phyloP scores from a whole-genome alignment of 371 early-diverging fungal species.

The Amoeboaphelidium protococcarum region DNA sequence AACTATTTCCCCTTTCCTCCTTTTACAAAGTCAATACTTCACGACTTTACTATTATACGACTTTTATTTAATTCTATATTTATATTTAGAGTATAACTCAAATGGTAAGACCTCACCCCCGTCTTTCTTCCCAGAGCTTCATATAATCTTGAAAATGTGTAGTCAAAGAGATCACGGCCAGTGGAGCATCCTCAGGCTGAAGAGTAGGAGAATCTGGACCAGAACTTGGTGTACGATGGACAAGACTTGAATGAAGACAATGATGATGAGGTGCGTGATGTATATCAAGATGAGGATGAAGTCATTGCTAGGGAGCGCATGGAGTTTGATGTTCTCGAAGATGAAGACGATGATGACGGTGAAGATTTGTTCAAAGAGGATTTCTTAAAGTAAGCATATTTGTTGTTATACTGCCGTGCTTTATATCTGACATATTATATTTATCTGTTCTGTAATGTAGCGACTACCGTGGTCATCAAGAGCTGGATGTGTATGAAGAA shows the following conservation, averaged over 20 bases:
- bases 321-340: conserved; percentile 7
- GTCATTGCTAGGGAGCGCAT: conserved; percentile 9
- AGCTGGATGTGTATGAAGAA: conserved; percentile 48
- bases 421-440: neutral
- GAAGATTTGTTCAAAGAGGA: conserved; percentile 19
- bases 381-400: conserved; percentile 2
- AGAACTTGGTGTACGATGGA: too few species aligned
- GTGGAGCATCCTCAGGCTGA: too few species aligned
- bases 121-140: too few species aligned
- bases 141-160: too few species aligned
- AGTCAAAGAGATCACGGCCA: too few species aligned
- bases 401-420: neutral
- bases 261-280: conserved; percentile 23
- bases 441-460: conserved; percentile 10
- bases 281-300: conserved; percentile 4
- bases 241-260: conserved; percentile 28
- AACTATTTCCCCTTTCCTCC: too few species aligned
- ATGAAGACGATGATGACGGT: conserved; percentile 16
- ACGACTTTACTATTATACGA: too few species aligned
- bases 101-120: too few species aligned
- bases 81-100: too few species aligned
- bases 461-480: conserved; percentile 44
- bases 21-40: too few species aligned
- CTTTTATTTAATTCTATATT: too few species aligned
- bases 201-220: too few species aligned